Base-by-base conservation (phyloP, 257 asterid genomes). In the Voacanga thouarsii region DNA sequence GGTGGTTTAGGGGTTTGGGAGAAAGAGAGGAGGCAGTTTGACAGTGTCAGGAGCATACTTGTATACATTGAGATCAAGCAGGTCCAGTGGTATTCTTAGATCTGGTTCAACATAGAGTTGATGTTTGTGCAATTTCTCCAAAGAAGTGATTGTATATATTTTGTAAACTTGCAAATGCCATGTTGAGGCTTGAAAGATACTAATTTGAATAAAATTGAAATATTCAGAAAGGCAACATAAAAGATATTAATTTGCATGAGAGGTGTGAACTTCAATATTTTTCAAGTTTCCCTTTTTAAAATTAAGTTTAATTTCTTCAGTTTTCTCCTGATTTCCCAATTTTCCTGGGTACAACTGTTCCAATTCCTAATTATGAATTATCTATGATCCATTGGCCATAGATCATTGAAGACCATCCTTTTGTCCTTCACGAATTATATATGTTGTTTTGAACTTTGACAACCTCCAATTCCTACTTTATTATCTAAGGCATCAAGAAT, bases 111-210 rank as follows among this genome's bases (percentile, higher is more conserved):
- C n/a, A n/a, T 44, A 95, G 55, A 95, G 87, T 83, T 88, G 94
- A 75, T 98, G 98, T 84, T 95, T 95, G 94, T 96, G 95, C 77
- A 87, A 81, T 83, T 95, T 95, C 93, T 95, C 99, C 92, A 95
- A 80, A 26, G 97, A 91, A 23, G 98, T 93, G 60, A 87, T 88
- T 74, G 89, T 76, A 85, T 95, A 95, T 82, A n/a, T n/a, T 91
- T 93, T 75, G 95, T 86, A 84, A 93, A 90, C 89, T 98, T 95
- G 94, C 87, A 89, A 56, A 77, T 63, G 77, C 71, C 70, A 82
- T 71, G 59, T 41, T 78, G 71, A 72, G 76, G 37, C 72, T 72
- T 45, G 63, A n/a, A n/a, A n/a, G n/a, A n/a, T n/a, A n/a, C n/a
- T n/a, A n/a, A n/a, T n/a, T n/a, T n/a, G n/a, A n/a, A n/a, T n/a